These are phyloP conservation scores for Blastocystis sp. DNA, from an alignment of 352 stramenopile genomes.

Conservation along the genomic window DNA sequence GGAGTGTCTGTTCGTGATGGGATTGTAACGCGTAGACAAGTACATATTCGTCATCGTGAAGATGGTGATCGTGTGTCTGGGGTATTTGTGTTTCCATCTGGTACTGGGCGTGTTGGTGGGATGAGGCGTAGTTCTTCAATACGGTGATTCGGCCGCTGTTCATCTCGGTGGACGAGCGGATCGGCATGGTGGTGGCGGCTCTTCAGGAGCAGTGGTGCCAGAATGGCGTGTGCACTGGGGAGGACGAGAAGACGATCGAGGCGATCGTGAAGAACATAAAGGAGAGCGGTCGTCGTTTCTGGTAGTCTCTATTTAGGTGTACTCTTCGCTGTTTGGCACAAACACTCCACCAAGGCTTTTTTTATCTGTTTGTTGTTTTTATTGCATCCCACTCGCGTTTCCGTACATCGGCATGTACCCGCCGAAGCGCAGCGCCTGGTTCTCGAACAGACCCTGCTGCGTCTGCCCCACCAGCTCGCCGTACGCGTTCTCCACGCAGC, in stretches of 20 bases:
- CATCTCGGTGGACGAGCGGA: slow-evolving; percentile 37
- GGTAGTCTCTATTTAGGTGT: slow-evolving; percentile 43
- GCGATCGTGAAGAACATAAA: slow-evolving; percentile 56
- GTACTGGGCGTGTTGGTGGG: neutral
- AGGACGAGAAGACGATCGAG: slow-evolving; percentile 47
- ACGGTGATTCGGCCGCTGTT: slow-evolving; percentile 19
- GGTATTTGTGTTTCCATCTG: slow-evolving; percentile 27
- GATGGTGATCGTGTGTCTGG: neutral
- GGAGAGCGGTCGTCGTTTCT: slow-evolving; percentile 58
- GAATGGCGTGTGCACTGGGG: neutral
- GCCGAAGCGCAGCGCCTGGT: too few species aligned
- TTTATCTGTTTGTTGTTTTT: too few species aligned
- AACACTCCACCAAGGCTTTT: neutral
- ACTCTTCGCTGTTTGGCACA: slow-evolving; percentile 44
- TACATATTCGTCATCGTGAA: slow-evolving; percentile 23
- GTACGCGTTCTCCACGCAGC: slow-evolving; percentile 77
- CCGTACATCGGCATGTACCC: too few species aligned
- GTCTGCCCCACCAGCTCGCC: slow-evolving; percentile 72
- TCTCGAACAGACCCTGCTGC: too few species aligned
- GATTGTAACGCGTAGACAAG: neutral
- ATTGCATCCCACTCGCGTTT: too few species aligned
- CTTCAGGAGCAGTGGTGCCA: slow-evolving; percentile 44
- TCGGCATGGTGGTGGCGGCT: slow-evolving; percentile 24
- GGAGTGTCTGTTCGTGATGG: neutral
- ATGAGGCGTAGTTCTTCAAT: slow-evolving; percentile 3